Base-by-base conservation (phyloP, 116 monocot genomes). In the Papilionanthe hybrid region DNA sequence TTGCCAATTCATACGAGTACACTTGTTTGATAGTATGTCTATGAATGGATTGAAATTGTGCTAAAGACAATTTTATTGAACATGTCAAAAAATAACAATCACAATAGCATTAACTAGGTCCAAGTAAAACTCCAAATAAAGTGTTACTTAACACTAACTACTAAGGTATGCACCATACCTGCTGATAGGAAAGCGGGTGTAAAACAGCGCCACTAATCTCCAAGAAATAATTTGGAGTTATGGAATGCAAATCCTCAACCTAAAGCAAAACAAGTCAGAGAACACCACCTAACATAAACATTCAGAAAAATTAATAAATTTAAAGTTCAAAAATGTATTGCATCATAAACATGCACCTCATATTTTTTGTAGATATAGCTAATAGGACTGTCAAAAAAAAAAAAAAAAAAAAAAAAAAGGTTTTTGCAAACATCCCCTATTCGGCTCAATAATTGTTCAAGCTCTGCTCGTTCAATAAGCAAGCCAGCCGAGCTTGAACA, bases 211-310 rank as follows among this genome's bases (percentile, higher is more conserved):
- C 96, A 87, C 96, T 96, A 45, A 96, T 83, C 90, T 96, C 96
- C 79, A 96, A 76, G 76, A 96, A 96, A 63, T 88, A 81, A 85
- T 96, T 84, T 79, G 96, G 96, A 71, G 96, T 93, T 77, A 96
- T 90, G 27, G 91, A 91, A 83, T 96, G 96, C 85, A 96, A 87
- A 90, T 96, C 91, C 81, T 96, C 91, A 89, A 96, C 88, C 96
- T 96, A 85, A 76, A 86, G 75, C n/a, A 42, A 73, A n/a, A 73
- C 13, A 15, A 13, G 32, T 43, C 20, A 69, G 60, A 1, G 23
- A 56, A 22, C 60, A 8, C 6, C 25, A 60, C n/a, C 23, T 25
- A 60, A 8, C 60, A 25, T 60, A 23, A n/a, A 60, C 23, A 60
- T 60, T 60, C 23, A 23, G 9, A 12, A 69, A 32, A 69, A 69